phyloP scores from a whole-genome alignment of 148 eudicot species.

The Cornus florida region DNA sequence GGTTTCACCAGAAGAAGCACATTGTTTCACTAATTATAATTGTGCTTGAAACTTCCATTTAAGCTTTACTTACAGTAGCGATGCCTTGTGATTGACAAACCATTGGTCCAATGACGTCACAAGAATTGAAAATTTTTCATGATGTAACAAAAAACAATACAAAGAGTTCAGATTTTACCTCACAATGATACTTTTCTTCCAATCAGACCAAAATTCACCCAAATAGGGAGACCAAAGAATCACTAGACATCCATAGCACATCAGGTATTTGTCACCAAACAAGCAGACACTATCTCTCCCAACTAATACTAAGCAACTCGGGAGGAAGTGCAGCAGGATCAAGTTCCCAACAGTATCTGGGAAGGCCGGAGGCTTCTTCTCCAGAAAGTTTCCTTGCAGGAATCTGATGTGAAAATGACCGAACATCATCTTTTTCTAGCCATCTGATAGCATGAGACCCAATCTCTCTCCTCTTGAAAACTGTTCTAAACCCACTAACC shows the following conservation, averaged over 20 bases:
- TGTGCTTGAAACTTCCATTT: background rate
- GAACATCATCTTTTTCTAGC: slow-evolving; percentile 55
- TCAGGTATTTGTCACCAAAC: background rate
- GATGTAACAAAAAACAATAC: background rate
- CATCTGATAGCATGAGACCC: slow-evolving; percentile 67
- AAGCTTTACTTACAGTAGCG: background rate
- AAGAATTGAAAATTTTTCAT: background rate
- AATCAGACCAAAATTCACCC: background rate
- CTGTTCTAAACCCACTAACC: slow-evolving; percentile 70
- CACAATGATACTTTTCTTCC: background rate
- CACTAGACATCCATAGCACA: background rate
- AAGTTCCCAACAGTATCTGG: slow-evolving; percentile 80
- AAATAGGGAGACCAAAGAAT: background rate
- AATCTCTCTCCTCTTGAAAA: slow-evolving; percentile 67
- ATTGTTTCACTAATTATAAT: background rate
- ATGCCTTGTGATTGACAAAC: background rate
- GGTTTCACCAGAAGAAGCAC: background rate
- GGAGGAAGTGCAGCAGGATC: slow-evolving; percentile 92
- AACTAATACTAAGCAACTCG: slow-evolving; percentile 39
- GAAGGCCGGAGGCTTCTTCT: slow-evolving; percentile 47
- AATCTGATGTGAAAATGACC: slow-evolving; percentile 83
- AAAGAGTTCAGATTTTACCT: background rate
- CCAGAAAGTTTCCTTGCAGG: slow-evolving; percentile 80
- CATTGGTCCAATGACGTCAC: background rate
- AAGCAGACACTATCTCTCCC: slow-evolving; percentile 12